These are phyloP conservation scores for Arthrobotrys entomopaga DNA, from an alignment of 2,329 filamentous ascomycete genomes.

Conservation along the genomic window DNA sequence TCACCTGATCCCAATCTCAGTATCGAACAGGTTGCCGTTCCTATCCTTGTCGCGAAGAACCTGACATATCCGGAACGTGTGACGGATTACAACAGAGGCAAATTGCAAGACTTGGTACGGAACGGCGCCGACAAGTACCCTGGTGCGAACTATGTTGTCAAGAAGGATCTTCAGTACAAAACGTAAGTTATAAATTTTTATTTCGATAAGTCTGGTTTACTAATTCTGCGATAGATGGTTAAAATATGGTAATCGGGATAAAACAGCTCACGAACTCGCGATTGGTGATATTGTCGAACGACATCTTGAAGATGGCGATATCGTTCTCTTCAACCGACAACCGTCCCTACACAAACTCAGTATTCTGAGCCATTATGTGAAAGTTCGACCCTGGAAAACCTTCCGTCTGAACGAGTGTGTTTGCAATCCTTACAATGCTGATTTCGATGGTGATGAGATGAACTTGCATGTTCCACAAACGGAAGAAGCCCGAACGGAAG, in stretches of 20 bases:
- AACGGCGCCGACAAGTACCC: constrained; percentile 84
- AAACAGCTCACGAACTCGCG: constrained; percentile 77
- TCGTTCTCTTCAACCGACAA: constrained; percentile 97
- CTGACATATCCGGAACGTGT: constrained; percentile 94
- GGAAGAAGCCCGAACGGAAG: constrained; percentile 93
- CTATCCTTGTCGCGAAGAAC: constrained; percentile 90
- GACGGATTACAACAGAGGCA: constrained; percentile 83
- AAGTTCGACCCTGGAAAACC: constrained; percentile 92
- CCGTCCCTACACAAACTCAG: constrained; percentile 97
- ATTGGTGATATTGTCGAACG: constrained; percentile 92
- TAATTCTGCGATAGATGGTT: constrained; percentile 65
- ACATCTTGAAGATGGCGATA: constrained; percentile 92
- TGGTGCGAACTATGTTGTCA: constrained; percentile 84
- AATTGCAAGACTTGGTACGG: constrained; percentile 76
- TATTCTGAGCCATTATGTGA: constrained; percentile 95
- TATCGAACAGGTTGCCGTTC: constrained; percentile 93
- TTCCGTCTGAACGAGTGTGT: constrained; percentile 98
- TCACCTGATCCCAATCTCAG: constrained; percentile 94
- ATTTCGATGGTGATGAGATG: constrained; percentile 99
- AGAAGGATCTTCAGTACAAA: constrained; percentile 76
- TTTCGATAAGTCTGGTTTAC: not conserved
- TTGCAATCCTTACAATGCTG: constrained; percentile 96
- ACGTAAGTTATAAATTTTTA: constrained; percentile 61
- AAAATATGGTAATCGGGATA: constrained; percentile 76
- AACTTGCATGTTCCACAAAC: constrained; percentile 98